These are phyloP conservation scores for Halophytophthora polymorphica DNA, from an alignment of 352 stramenopile species.

Conservation along the genomic window DNA sequence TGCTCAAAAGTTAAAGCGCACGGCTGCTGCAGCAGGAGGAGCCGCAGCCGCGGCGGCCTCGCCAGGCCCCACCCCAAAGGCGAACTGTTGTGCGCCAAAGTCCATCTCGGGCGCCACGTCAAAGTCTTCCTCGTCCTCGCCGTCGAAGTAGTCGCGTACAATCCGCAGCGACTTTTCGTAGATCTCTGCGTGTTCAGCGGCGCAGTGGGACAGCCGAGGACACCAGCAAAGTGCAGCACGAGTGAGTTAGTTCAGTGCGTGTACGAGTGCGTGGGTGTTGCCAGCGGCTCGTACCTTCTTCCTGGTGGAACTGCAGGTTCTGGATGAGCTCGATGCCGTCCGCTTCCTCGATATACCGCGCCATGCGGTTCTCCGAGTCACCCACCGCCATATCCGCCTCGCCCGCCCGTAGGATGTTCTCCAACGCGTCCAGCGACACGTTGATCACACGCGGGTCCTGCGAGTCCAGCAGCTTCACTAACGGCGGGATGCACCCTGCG, in stretches of 20 bases:
- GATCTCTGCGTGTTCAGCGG: constrained; percentile 49
- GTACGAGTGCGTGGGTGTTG: too few relatives aligned
- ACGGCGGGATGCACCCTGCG: constrained; percentile 92
- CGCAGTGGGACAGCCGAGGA: constrained; percentile 5
- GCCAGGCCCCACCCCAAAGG: constrained; percentile 42
- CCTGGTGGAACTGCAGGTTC: constrained; percentile 96
- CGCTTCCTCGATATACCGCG: constrained; percentile 93
- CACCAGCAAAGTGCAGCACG: constrained; percentile 17
- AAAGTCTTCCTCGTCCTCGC: constrained; percentile 95
- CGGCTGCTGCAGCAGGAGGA: constrained; percentile 7
- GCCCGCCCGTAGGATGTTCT: constrained; percentile 90
- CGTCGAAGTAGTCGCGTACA: constrained; percentile 97
- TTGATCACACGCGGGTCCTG: constrained; percentile 96
- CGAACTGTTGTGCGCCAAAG: constrained; percentile 48
- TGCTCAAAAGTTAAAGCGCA: constrained; percentile 25
- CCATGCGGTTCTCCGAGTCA: constrained; percentile 93
- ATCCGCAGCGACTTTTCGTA: constrained; percentile 95
- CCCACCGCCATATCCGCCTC: constrained; percentile 84
- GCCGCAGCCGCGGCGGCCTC: constrained; percentile 6
- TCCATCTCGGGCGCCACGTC: constrained; percentile 57
- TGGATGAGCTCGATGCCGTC: constrained; percentile 97
- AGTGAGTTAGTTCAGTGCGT: constrained; percentile 31
- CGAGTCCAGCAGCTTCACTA: constrained; percentile 93
- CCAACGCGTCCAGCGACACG: constrained; percentile 96
- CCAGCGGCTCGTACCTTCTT: constrained; percentile 95